Evolutionary conservation across 257 asterid genomes (phyloP).

Genomic region (Solanum dulcamara): DNA sequence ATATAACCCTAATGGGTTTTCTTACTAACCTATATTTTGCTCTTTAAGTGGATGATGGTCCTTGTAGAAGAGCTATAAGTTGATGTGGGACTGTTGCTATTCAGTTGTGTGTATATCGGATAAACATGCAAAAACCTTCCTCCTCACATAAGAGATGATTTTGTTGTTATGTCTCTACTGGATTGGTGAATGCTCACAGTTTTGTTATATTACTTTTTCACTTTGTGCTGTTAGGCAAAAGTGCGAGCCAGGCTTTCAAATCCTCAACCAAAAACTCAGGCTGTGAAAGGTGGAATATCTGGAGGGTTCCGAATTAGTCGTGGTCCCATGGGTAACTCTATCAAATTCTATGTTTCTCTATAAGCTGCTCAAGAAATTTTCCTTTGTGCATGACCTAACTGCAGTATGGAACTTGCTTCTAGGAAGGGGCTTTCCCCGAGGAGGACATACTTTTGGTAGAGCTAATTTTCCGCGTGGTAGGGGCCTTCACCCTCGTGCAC

Average conservation of each 20-base stretch:
- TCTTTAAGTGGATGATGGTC: not conserved
- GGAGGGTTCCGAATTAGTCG: conserved; percentile 48
- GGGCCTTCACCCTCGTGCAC: conserved; percentile 26
- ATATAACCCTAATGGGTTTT: not conserved
- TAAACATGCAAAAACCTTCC: not conserved
- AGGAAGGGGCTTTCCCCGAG: conserved; percentile 42
- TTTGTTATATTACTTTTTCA: not conserved
- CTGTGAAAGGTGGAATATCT: conserved; percentile 51
- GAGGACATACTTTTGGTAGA: conserved; percentile 28
- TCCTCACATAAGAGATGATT: not conserved
- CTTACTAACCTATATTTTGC: not conserved
- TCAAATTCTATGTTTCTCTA: conserved; percentile 15
- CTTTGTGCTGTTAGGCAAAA: conserved; percentile 19
- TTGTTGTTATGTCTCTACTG: not conserved
- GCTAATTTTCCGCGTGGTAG: conserved; percentile 20
- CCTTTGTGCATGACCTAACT: not conserved
- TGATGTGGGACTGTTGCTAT: not conserved
- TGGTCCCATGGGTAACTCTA: conserved; percentile 17
- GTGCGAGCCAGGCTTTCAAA: conserved; percentile 57
- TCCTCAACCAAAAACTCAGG: conserved; percentile 57
- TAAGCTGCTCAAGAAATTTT: not conserved
- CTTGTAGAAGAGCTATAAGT: not conserved
- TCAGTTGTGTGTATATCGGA: not conserved
- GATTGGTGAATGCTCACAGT: not conserved
- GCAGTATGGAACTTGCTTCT: conserved; percentile 3